Percentiles rank a stretch among this genome's conserved stretches.
Conservation (phyloP, 768 basidiomycete species). For the Agaricus sinodeliciosus region DNA sequence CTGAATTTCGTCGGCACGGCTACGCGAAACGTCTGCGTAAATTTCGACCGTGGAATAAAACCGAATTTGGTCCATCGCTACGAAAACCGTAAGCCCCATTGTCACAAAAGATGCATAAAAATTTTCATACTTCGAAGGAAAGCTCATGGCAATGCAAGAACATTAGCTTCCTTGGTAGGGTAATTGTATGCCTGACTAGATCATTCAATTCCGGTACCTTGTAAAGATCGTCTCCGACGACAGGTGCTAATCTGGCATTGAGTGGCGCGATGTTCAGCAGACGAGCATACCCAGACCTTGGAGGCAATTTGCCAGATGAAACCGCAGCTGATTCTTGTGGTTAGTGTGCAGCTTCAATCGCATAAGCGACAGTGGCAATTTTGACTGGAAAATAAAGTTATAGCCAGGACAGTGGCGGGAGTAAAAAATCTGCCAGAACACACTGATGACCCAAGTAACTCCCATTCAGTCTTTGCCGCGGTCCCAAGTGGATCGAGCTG, state of each 20-base stretch:
- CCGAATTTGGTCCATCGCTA: conserved; percentile 45
- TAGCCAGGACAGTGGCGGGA: neutral
- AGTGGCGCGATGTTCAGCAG: neutral
- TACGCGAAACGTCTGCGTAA: conserved; percentile 46
- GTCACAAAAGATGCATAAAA: neutral
- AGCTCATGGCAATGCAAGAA: conserved; percentile 58
- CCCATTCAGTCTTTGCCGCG: conserved; percentile 48
- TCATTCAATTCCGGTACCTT: conserved; percentile 28
- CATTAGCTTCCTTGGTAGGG: conserved; percentile 39
- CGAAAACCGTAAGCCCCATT: neutral
- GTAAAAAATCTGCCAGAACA: conserved; percentile 16
- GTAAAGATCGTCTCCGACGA: conserved; percentile 56
- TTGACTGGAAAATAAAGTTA: conserved; percentile 21
- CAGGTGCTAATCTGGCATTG: conserved; percentile 40
- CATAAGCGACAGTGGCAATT: conserved; percentile 49
- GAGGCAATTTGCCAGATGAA: conserved; percentile 50
- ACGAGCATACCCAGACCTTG: conserved; percentile 27
- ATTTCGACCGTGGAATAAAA: conserved; percentile 31
- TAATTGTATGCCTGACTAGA: conserved; percentile 18
- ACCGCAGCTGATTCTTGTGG: conserved; percentile 65
- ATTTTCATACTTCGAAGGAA: conserved; percentile 43
- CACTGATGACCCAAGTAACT: conserved; percentile 52
- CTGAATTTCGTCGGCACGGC: conserved; percentile 55
- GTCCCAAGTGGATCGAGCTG: conserved; percentile 27
- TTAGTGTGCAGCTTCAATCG: conserved; percentile 53